Evolutionary conservation across 352 stramenopile genomes (phyloP).

Genomic region (Phytophthora colocasiae): DNA sequence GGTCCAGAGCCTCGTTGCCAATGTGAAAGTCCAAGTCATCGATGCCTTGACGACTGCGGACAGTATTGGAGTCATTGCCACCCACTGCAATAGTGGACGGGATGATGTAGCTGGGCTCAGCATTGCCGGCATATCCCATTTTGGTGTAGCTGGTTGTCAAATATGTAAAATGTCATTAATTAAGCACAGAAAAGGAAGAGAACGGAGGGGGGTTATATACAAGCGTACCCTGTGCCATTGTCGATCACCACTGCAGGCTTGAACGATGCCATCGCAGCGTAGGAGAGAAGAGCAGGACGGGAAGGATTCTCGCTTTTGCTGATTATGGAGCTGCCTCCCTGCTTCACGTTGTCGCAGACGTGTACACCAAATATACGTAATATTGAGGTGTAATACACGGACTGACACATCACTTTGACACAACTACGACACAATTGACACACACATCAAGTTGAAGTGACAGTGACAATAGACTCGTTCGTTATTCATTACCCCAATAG

Average conservation of each 20-base stretch:
- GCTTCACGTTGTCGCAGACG: constrained; percentile 36
- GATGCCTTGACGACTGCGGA: constrained; percentile 90
- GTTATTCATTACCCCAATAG: no score
- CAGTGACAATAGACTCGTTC: no score
- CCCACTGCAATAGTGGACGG: constrained; percentile 93
- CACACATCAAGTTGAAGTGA: background rate
- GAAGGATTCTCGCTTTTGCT: constrained; percentile 28
- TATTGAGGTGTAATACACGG: background rate
- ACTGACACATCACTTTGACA: background rate
- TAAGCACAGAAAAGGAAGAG: background rate
- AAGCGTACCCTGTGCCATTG: constrained; percentile 94
- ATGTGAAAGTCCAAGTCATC: constrained; percentile 97
- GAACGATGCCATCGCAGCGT: constrained; percentile 59
- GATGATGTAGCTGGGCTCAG: constrained; percentile 95
- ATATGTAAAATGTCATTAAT: background rate
- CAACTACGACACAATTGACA: background rate
- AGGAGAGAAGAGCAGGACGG: constrained; percentile 1
- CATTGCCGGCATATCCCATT: constrained; percentile 96
- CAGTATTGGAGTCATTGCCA: constrained; percentile 64
- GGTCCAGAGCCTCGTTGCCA: constrained; percentile 91
- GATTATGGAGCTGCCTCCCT: constrained; percentile 36
- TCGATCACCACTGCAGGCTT: constrained; percentile 97
- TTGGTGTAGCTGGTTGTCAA: constrained; percentile 92
- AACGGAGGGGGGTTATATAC: background rate
- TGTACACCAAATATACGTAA: constrained; percentile 15